Evolutionary conservation across 176 grass and related monocot species (phyloP).

Genomic region (Avena eriantha): DNA sequence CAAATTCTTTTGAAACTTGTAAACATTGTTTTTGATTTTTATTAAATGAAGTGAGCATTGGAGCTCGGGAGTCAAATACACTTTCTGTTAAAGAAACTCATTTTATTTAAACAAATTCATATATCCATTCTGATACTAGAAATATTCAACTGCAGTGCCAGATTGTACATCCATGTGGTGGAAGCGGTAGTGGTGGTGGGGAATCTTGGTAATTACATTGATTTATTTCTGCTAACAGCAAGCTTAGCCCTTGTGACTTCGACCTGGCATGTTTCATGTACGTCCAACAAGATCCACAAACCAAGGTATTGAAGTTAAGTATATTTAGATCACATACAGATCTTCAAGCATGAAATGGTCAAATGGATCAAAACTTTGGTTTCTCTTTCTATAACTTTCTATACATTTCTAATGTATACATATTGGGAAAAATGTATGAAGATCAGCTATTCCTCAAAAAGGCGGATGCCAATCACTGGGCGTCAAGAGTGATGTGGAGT

Average conservation of each 20-base stretch:
- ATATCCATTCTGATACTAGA: neutral
- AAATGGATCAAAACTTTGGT: slow-evolving; percentile 28
- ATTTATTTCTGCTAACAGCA: neutral
- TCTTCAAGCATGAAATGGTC: slow-evolving; percentile 10
- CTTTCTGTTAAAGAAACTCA: neutral
- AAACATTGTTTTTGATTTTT: too few species aligned
- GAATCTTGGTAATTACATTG: neutral
- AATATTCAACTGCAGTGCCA: neutral
- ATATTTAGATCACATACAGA: neutral
- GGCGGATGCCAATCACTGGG: slow-evolving; percentile 32
- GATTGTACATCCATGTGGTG: neutral
- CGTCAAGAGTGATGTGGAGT: neutral
- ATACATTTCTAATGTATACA: slow-evolving; percentile 27
- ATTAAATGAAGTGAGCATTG: too few species aligned
- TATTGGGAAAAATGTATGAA: neutral
- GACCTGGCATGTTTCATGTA: neutral
- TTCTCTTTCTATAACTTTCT: slow-evolving; percentile 29
- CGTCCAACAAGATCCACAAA: neutral
- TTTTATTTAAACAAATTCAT: neutral
- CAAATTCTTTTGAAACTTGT: too few species aligned
- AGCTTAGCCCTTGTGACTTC: neutral
- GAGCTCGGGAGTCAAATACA: too few species aligned
- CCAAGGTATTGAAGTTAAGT: neutral
- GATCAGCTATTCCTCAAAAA: slow-evolving; percentile 47
- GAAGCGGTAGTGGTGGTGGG: neutral